Conservation (phyloP, 257 asterid genomes). For the Nicotiana benthamiana region DNA sequence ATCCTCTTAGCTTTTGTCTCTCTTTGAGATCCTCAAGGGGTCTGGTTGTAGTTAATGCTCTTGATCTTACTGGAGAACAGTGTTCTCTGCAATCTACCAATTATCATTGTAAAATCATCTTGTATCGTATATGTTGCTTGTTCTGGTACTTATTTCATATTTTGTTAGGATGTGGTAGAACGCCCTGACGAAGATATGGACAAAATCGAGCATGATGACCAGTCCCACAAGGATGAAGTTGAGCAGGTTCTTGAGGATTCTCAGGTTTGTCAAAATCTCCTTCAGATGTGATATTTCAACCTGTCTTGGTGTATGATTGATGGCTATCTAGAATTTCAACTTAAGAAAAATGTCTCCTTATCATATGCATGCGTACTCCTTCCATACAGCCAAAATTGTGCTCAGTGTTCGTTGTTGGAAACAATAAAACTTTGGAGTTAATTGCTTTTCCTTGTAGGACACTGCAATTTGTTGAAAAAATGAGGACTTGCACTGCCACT, state of each 20-base stretch:
- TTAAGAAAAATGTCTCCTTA: neutral
- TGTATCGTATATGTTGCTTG: neutral
- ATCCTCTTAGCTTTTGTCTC: no score
- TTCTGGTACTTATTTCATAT: neutral
- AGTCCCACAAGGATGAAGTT: constrained; percentile 26
- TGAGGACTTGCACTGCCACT: no score
- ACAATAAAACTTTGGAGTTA: no score
- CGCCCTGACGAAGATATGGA: constrained; percentile 32
- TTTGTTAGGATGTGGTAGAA: constrained; percentile 44
- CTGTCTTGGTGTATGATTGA: neutral
- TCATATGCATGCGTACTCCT: no score
- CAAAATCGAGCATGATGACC: constrained; percentile 42
- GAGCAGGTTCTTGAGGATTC: constrained; percentile 29
- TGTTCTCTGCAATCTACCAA: neutral
- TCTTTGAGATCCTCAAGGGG: neutral
- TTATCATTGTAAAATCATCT: neutral
- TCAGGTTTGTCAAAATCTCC: constrained; percentile 28
- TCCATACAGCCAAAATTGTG: no score
- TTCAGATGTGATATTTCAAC: neutral
- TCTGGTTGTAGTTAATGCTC: neutral
- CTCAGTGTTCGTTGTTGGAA: no score
- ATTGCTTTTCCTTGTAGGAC: no score
- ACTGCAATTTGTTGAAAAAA: no score
- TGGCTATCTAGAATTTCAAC: constrained; percentile 1
- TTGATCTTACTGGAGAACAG: neutral